These are phyloP conservation scores for Posidonia oceanica DNA, from an alignment of 116 monocot species.

Conservation along the genomic window DNA sequence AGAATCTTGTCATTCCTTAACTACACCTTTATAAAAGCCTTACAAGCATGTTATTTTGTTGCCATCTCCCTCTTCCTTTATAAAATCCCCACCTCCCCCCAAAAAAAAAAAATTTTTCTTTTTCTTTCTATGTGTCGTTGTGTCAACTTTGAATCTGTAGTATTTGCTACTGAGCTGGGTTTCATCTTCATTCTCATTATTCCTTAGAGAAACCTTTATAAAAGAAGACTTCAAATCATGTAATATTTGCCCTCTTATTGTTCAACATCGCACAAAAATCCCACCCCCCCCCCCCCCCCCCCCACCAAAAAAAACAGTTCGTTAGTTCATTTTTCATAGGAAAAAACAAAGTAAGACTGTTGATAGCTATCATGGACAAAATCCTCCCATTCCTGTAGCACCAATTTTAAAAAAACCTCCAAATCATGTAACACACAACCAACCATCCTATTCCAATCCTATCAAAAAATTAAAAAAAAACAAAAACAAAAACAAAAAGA, in stretches of 20 bases:
- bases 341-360: neutral
- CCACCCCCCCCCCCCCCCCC: too few relatives aligned
- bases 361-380: conserved; percentile 1
- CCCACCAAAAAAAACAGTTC: conserved; percentile 3
- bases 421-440: conserved; percentile 11
- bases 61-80: neutral
- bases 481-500: neutral
- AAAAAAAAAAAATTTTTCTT: too few relatives aligned
- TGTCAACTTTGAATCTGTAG: neutral
- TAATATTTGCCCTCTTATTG: conserved; percentile 4
- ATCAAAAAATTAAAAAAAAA: conserved; percentile 1
- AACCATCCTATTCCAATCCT: neutral
- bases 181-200: neutral
- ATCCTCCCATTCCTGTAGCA: conserved; percentile 10
- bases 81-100: too few relatives aligned
- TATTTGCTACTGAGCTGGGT: neutral
- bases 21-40: conserved; percentile 11
- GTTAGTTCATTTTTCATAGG: neutral
- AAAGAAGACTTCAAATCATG: conserved; percentile 18
- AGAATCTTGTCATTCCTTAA: conserved; percentile 8
- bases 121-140: neutral
- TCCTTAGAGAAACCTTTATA: conserved; percentile 14
- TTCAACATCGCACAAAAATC: neutral
- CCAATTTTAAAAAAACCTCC: conserved; percentile 18
- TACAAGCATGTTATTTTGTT: conserved; percentile 13